Conservation (phyloP, 768 basidiomycete species). For the Sarcomyxa edulis region DNA sequence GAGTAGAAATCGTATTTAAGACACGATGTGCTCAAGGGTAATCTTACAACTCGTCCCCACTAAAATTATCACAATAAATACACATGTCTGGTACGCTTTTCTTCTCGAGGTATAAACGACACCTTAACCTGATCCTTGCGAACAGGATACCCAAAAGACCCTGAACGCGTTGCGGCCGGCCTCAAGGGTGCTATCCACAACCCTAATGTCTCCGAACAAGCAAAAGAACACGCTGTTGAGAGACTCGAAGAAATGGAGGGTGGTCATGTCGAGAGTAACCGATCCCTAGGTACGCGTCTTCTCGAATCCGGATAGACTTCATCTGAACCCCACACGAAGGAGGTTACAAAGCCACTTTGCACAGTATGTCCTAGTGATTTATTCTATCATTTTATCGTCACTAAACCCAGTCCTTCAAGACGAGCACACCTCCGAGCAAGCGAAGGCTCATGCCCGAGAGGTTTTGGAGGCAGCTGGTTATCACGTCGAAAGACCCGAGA, state of each 20-base stretch:
- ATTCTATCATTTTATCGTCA: background rate
- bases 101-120: too few relatives aligned
- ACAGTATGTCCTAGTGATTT: conserved; percentile 23
- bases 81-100: too few relatives aligned
- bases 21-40: too few relatives aligned
- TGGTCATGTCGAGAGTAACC: conserved; percentile 1
- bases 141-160: too few relatives aligned
- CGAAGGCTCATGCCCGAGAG: conserved; percentile 51
- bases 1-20: too few relatives aligned
- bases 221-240: conserved; percentile 40
- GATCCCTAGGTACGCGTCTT: background rate
- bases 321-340: too few relatives aligned
- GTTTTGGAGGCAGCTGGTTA: conserved; percentile 43
- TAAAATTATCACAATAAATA: too few relatives aligned
- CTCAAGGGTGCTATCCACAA: conserved; percentile 51
- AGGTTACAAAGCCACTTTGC: too few relatives aligned
- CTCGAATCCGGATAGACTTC: too few relatives aligned
- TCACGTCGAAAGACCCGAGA: conserved; percentile 16
- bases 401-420: conserved; percentile 29
- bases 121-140: too few relatives aligned
- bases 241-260: conserved; percentile 27
- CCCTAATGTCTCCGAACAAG: conserved; percentile 47
- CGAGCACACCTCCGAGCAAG: conserved; percentile 37
- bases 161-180: conserved; percentile 46
- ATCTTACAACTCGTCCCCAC: too few relatives aligned